Evolutionary conservation across 192 early-diverging fungal species (phyloP).

Genomic region (Entophlyctis helioformis): DNA sequence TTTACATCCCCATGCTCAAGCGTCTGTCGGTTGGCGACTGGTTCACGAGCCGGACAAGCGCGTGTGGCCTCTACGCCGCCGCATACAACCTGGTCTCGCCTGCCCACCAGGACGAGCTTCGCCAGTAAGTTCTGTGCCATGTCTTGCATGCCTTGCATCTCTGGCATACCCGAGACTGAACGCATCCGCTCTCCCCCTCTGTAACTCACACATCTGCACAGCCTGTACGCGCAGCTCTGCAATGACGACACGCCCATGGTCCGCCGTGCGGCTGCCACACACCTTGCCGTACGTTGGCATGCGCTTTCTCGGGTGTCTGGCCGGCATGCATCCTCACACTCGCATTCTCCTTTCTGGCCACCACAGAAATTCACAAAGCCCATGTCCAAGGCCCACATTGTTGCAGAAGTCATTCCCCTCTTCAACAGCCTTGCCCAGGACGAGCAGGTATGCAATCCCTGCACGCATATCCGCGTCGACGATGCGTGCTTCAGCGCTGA

Average conservation of each 20-base stretch:
- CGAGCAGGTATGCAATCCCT: slow-evolving; percentile 25
- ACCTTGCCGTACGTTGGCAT: slow-evolving; percentile 62
- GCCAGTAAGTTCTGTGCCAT: slow-evolving; percentile 37
- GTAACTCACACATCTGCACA: too few species aligned
- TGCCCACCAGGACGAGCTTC: slow-evolving; percentile 73
- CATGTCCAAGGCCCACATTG: slow-evolving; percentile 63
- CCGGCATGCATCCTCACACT: too few species aligned
- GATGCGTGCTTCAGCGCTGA: too few species aligned
- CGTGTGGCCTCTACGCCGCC: slow-evolving; percentile 85
- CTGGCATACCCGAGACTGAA: background rate
- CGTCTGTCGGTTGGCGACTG: slow-evolving; percentile 88
- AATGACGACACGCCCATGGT: slow-evolving; percentile 98
- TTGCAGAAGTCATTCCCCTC: slow-evolving; percentile 72
- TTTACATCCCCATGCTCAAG: slow-evolving; percentile 83
- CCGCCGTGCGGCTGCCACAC: slow-evolving; percentile 81
- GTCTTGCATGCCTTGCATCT: background rate
- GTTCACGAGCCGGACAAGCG: slow-evolving; percentile 94
- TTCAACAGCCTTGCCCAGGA: slow-evolving; percentile 75
- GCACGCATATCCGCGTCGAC: too few species aligned
- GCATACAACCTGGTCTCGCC: slow-evolving; percentile 62
- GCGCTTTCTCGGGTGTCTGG: too few species aligned
- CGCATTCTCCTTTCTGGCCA: too few species aligned
- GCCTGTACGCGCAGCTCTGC: slow-evolving; percentile 67
- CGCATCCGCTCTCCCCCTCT: background rate
- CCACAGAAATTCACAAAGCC: slow-evolving; percentile 57